These are phyloP conservation scores for Adiantum capillusveneris DNA, from an alignment of 75 land plant genomes.

Conservation along the genomic window DNA sequence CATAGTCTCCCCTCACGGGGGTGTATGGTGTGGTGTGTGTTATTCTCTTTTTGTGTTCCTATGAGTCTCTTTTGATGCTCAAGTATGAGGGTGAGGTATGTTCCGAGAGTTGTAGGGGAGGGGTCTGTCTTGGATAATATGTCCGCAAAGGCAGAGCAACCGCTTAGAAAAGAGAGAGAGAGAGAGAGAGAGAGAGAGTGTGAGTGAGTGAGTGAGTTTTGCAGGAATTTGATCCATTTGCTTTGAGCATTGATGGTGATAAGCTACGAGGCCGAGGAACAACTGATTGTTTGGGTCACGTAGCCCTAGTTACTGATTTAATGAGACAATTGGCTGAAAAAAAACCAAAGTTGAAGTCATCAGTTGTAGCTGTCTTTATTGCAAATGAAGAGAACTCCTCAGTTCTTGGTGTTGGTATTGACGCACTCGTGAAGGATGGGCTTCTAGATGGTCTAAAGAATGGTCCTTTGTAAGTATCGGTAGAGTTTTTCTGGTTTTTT, in stretches of 20 bases:
- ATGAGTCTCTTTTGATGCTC: too few species aligned
- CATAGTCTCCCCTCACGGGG: too few species aligned
- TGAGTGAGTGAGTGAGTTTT: constrained; percentile 2
- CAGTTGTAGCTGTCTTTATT: constrained; percentile 88
- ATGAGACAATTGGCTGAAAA: constrained; percentile 61
- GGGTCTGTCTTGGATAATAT: too few species aligned
- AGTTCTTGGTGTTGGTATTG: constrained; percentile 66
- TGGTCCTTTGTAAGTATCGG: constrained; percentile 93
- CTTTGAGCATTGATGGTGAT: constrained; percentile 81
- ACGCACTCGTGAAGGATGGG: constrained; percentile 75
- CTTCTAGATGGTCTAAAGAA: constrained; percentile 64
- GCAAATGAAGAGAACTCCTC: constrained; percentile 90
- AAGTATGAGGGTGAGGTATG: too few species aligned
- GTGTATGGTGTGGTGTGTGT: too few species aligned
- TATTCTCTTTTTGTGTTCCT: too few species aligned
- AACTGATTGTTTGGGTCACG: constrained; percentile 91
- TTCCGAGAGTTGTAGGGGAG: too few species aligned
- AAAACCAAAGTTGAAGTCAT: constrained; percentile 55
- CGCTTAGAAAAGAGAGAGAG: too few species aligned
- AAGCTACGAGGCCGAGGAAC: constrained; percentile 81
- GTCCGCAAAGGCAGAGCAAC: too few species aligned
- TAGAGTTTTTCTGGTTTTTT: too few species aligned
- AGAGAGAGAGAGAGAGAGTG: constrained; percentile 5
- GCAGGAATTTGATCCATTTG: constrained; percentile 92
- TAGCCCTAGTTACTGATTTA: constrained; percentile 83